phyloP scores from a whole-genome alignment of 768 basidiomycete species.

The Podaxis pistillaris region DNA sequence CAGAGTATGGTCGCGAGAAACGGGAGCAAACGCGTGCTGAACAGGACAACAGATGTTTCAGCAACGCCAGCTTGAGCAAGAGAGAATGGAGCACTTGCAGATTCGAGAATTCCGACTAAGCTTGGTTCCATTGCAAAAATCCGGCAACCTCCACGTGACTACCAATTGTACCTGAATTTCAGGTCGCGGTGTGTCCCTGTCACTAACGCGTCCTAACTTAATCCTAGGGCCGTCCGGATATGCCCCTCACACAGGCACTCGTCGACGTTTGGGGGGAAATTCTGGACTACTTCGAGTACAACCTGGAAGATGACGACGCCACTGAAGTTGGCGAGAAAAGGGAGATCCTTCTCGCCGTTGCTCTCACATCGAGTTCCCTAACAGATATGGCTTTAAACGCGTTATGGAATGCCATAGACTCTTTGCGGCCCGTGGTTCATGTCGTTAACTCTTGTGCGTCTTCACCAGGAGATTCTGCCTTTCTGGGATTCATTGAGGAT shows the following conservation, averaged over 20 bases:
- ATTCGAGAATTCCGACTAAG: not conserved
- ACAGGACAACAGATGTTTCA: not conserved
- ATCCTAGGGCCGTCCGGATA: too few species aligned
- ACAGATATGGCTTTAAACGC: not conserved
- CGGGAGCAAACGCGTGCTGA: not conserved
- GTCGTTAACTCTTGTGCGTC: not conserved
- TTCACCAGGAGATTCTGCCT: not conserved
- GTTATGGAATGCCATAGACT: not conserved
- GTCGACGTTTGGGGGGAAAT: not conserved
- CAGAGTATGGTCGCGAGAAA: not conserved
- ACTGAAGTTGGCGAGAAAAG: not conserved
- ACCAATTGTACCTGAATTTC: not conserved
- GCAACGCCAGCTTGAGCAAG: conserved; percentile 10
- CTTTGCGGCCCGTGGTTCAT: not conserved
- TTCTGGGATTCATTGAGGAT: not conserved
- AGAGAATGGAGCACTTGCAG: not conserved
- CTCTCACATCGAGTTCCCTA: not conserved
- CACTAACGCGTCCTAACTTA: too few species aligned
- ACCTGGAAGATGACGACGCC: not conserved
- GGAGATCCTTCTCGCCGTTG: not conserved
- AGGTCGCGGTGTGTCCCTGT: not conserved
- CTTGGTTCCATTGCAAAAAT: not conserved
- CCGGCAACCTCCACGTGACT: not conserved
- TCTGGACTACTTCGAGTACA: not conserved
- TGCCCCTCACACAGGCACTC: not conserved